Conservation (phyloP, 768 basidiomycete species). For the Lyophyllum decastes region DNA sequence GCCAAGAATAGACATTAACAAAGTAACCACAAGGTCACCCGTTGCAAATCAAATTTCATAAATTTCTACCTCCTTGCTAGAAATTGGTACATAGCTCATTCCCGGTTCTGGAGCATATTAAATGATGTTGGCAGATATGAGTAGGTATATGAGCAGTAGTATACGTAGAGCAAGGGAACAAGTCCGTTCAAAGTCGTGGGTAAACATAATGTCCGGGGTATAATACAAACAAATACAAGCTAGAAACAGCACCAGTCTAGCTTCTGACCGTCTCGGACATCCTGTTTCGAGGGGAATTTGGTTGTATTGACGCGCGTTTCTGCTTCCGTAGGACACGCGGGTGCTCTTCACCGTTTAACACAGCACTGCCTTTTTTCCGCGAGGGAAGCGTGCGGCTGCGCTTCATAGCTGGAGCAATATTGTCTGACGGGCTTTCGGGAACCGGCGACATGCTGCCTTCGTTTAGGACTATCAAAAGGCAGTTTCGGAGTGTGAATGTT, state of each 20-base stretch:
- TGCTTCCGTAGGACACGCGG: conserved; percentile 52
- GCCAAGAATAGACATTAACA: background rate
- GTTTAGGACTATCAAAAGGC: conserved; percentile 20
- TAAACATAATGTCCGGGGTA: conserved; percentile 23
- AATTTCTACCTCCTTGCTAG: background rate
- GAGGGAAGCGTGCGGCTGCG: conserved; percentile 71
- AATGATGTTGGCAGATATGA: conserved; percentile 8
- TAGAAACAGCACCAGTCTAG: conserved; percentile 4
- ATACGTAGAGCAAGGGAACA: conserved; percentile 2
- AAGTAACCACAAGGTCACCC: background rate
- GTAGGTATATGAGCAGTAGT: conserved; percentile 2
- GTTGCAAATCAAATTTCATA: background rate
- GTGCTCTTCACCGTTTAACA: conserved; percentile 31
- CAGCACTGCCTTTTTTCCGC: conserved; percentile 27
- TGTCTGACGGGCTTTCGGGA: conserved; percentile 36
- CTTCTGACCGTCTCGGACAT: conserved; percentile 7
- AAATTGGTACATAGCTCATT: background rate
- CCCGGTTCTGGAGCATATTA: conserved; percentile 1
- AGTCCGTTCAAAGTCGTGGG: conserved; percentile 12
- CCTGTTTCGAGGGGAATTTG: conserved; percentile 19
- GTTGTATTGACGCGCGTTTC: conserved; percentile 45
- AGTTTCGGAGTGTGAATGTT: background rate
- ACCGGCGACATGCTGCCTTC: conserved; percentile 49
- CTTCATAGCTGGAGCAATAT: conserved; percentile 31
- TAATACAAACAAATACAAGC: conserved; percentile 11